Evolutionary conservation across 352 stramenopile species (phyloP).

Genomic region (Phytopythium vexans): DNA sequence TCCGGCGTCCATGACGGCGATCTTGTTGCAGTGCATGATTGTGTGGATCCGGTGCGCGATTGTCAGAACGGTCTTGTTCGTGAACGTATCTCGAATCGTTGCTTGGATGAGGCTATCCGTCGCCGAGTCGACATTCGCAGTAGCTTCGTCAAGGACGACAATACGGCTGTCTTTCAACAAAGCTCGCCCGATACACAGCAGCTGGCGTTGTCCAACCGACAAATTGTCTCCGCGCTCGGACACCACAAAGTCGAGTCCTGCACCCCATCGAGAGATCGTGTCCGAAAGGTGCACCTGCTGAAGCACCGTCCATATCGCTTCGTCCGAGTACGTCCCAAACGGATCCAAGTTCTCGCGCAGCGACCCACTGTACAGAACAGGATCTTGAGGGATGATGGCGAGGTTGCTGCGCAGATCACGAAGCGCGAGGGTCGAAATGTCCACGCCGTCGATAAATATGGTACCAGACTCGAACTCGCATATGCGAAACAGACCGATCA

Average conservation of each 20-base stretch:
- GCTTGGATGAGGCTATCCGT: conserved; percentile 86
- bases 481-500: conserved; percentile 38
- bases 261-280: conserved; percentile 10
- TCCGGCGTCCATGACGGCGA: conserved; percentile 93
- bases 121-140: conserved; percentile 83
- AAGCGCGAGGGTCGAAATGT: conserved; percentile 46
- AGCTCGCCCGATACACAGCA: conserved; percentile 93
- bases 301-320: conserved; percentile 34
- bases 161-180: conserved; percentile 84
- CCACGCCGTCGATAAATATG: conserved; percentile 82
- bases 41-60: conserved; percentile 94
- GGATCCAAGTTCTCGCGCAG: conserved; percentile 90
- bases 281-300: conserved; percentile 35
- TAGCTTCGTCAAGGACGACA: conserved; percentile 94
- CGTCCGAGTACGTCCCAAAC: conserved; percentile 65
- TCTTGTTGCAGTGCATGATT: conserved; percentile 91
- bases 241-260: conserved; percentile 77
- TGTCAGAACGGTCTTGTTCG: conserved; percentile 87
- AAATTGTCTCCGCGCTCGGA: conserved; percentile 92
- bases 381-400: conserved; percentile 67
- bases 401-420: conserved; percentile 26
- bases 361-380: conserved; percentile 88
- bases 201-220: conserved; percentile 92
- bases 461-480: conserved; percentile 48
- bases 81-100: conserved; percentile 62